Percentiles rank a stretch among this genome's conserved stretches.
phyloP scores from a whole-genome alignment of 2,329 filamentous ascomycete genomes.

The Apiospora pterosperma region DNA sequence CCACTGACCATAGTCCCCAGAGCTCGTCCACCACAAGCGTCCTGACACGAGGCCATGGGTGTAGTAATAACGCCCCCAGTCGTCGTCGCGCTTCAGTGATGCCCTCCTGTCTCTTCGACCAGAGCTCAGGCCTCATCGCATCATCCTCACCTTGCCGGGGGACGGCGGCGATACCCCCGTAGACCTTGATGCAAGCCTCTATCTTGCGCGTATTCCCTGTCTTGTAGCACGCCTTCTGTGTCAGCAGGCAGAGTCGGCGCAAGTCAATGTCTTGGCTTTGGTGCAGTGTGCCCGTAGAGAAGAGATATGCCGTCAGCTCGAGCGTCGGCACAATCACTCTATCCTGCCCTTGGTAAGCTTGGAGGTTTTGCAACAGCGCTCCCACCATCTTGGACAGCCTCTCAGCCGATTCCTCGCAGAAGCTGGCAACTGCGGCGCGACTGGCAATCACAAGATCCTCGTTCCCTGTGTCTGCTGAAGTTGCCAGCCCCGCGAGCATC shows the following conservation, averaged over 20 bases:
- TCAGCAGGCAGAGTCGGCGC: conserved; percentile 62
- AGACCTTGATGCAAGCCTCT: conserved; percentile 75
- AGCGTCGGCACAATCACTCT: conserved; percentile 72
- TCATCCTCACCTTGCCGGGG: conserved; percentile 14
- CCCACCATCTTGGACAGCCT: conserved; percentile 43
- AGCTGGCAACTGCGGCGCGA: conserved; percentile 59
- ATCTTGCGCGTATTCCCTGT: conserved; percentile 79
- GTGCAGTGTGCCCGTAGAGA: conserved; percentile 57
- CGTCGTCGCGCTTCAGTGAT: conserved; percentile 60
- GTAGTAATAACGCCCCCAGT: conserved; percentile 68
- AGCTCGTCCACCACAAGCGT: conserved; percentile 58
- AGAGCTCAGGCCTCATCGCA: conserved; percentile 13
- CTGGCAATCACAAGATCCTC: conserved; percentile 71
- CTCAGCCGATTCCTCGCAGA: conserved; percentile 39
- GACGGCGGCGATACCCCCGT: conserved; percentile 59
- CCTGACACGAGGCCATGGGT: conserved; percentile 77
- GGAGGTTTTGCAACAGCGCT: conserved; percentile 53
- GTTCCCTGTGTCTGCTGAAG: conserved; percentile 73
- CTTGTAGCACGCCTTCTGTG: conserved; percentile 80
- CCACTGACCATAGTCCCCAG: conserved; percentile 40
- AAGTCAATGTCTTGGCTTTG: conserved; percentile 35
- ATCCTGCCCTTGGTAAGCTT: conserved; percentile 56
- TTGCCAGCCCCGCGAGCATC: conserved; percentile 65
- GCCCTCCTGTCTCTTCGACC: conserved; percentile 35
- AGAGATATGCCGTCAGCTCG: conserved; percentile 73